These are phyloP conservation scores for Arthroderma uncinatum DNA, from an alignment of 2,329 filamentous ascomycete species.

Conservation along the genomic window DNA sequence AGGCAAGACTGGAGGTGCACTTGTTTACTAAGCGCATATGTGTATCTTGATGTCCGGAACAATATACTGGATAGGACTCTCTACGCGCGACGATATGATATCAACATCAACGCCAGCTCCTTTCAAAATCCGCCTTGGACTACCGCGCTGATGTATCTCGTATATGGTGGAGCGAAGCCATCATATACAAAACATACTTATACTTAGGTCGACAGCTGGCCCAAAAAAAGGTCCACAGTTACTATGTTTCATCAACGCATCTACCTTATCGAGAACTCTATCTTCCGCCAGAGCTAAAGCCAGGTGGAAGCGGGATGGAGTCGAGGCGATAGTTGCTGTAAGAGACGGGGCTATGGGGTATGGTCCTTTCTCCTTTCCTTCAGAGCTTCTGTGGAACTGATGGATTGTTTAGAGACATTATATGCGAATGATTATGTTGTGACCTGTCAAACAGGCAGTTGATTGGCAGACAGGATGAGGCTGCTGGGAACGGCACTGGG, in stretches of 20 bases:
- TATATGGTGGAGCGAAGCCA: conserved; percentile 1
- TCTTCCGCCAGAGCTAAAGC: background rate
- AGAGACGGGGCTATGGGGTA: background rate
- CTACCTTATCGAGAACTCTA: conserved; percentile 3
- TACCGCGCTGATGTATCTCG: background rate
- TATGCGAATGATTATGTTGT: background rate
- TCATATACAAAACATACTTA: background rate
- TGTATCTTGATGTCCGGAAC: no score
- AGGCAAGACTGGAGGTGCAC: no score
- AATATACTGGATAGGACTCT: background rate
- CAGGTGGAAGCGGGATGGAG: background rate
- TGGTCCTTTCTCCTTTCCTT: background rate
- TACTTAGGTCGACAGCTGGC: background rate
- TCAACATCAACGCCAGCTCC: background rate
- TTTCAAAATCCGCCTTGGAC: background rate
- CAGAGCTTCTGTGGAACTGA: background rate
- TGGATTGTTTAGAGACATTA: background rate
- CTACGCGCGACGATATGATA: background rate
- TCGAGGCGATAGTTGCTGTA: background rate
- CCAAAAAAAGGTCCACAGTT: background rate
- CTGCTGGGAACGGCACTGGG: no score
- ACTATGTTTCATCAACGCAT: background rate
- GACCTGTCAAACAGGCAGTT: background rate
- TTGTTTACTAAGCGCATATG: no score
- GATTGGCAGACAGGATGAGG: no score